Percentiles rank a stretch among this genome's conserved stretches.
These are phyloP conservation scores for Fusarium anguioides DNA, from an alignment of 2,329 filamentous ascomycete species.

Conservation along the genomic window DNA sequence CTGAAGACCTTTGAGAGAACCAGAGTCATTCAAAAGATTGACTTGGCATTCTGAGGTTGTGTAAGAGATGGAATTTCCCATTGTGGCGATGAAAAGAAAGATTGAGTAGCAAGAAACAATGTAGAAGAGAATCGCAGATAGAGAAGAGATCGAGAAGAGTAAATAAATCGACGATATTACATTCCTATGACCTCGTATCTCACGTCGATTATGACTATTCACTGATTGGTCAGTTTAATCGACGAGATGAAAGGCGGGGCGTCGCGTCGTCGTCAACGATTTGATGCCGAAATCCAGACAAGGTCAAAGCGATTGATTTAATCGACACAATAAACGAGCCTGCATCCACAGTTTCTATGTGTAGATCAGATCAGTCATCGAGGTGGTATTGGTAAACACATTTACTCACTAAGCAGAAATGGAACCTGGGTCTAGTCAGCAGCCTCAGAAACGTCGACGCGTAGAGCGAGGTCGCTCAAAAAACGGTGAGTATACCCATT, in stretches of 20 bases:
- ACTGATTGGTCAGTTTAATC: conserved; percentile 17
- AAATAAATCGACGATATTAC: not conserved
- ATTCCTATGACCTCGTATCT: not conserved
- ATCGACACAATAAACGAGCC: not conserved
- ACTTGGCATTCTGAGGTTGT: conserved; percentile 4
- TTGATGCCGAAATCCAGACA: not conserved
- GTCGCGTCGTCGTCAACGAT: not conserved
- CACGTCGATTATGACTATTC: fast-evolving
- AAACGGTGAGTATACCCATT: not conserved
- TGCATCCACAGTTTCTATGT: too few relatives aligned
- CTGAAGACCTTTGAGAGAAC: conserved; percentile 48
- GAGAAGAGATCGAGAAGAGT: not conserved
- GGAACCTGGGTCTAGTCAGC: not conserved
- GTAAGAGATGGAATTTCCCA: conserved; percentile 22
- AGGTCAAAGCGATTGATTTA: not conserved
- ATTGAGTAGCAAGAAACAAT: not conserved
- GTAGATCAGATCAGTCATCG: too few relatives aligned
- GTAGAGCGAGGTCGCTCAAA: conserved; percentile 21
- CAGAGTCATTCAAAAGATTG: not conserved
- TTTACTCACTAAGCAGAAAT: not conserved
- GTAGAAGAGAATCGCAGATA: not conserved
- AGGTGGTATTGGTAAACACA: too few relatives aligned
- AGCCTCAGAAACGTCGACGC: conserved; percentile 2
- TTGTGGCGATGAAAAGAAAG: not conserved
- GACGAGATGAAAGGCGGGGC: not conserved